Evolutionary conservation across 116 monocot species (phyloP), one percentile per base, ranked within the genome.

Genomic region (Posidonia oceanica): DNA sequence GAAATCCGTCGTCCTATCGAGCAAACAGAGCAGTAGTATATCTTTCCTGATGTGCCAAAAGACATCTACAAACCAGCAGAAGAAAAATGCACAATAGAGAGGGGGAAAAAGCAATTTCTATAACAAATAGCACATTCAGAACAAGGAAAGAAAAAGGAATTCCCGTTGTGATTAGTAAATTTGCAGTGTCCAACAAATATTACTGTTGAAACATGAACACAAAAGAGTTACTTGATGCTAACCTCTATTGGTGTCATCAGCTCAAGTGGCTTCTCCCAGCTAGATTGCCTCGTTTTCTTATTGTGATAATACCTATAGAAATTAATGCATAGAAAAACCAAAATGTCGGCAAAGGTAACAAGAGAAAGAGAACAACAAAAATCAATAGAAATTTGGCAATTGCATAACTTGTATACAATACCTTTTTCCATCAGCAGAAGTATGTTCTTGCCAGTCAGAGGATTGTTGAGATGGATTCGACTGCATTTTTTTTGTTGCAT

Each of bases 211-310:
- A 58, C 16, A 90, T 29, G 82, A 86, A 84, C 71, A 84, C 54
- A 51, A 58, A 29, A n/a, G 58, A 71, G 76, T 70, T 71, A 72
- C 70, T 74, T 18, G 5, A 18, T n/a, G 58, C 85, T 83, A 69
- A 97, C 97, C 92, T 97, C 97, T 69, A 85, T 73, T 29, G 92
- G 92, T 7, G 92, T 89, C 97, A 97, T 97, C 62, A 97, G 57
- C 63, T 97, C 97, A 67, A 79, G 39, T 15, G 97, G 97, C 75
- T 97, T 97, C 72, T 89, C 97, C 97, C 97, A 97, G 71, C 85
- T 89, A 79, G 92, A 92, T 72, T 89, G 92, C 52, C 75, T 85
- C 3, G 92, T 97, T 78, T 87, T 92, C 77, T 90, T 97, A 75
- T 97, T 97, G 59, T 87, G 89, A 73, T 97, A 97, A 53, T 97